Conservation (phyloP, 179 eudicot genomes). For the Amaranthus tricolor region DNA sequence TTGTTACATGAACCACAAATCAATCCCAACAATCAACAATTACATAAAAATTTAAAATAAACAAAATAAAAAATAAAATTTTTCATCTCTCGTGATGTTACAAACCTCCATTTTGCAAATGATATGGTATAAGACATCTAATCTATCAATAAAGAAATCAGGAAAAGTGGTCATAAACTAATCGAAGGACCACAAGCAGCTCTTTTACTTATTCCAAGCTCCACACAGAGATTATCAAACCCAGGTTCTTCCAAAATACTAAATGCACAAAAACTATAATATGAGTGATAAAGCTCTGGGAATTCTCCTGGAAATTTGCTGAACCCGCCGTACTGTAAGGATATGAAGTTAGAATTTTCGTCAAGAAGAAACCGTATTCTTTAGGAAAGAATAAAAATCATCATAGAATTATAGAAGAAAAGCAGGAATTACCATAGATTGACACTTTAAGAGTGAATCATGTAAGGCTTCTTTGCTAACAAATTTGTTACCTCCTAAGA, state of each 20-base stretch:
- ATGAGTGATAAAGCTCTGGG: constrained; percentile 89
- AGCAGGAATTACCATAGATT: constrained; percentile 55
- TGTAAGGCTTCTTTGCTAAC: constrained; percentile 49
- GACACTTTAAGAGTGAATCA: constrained; percentile 66
- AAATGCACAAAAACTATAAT: constrained; percentile 76
- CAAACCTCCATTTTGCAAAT: background rate
- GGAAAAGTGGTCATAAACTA: constrained; percentile 13
- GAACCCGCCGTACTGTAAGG: constrained; percentile 76
- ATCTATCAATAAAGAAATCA: background rate
- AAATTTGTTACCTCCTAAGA: constrained; percentile 63
- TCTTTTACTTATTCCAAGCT: constrained; percentile 56
- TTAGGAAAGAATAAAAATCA: background rate
- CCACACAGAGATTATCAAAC: constrained; percentile 49
- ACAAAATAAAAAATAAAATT: too few relatives aligned
- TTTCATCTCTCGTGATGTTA: background rate
- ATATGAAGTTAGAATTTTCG: background rate
- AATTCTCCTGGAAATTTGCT: constrained; percentile 71
- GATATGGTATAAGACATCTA: background rate
- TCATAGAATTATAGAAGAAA: background rate
- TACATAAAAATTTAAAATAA: too few relatives aligned
- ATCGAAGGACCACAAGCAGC: constrained; percentile 25
- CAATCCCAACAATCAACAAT: too few relatives aligned
- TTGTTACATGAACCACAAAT: too few relatives aligned
- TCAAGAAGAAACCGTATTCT: background rate
- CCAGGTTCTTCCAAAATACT: constrained; percentile 70